Evolutionary conservation across 2,329 filamentous ascomycete species (phyloP), one percentile per base, ranked within the genome.

Genomic region (Pseudocercospora musae): DNA sequence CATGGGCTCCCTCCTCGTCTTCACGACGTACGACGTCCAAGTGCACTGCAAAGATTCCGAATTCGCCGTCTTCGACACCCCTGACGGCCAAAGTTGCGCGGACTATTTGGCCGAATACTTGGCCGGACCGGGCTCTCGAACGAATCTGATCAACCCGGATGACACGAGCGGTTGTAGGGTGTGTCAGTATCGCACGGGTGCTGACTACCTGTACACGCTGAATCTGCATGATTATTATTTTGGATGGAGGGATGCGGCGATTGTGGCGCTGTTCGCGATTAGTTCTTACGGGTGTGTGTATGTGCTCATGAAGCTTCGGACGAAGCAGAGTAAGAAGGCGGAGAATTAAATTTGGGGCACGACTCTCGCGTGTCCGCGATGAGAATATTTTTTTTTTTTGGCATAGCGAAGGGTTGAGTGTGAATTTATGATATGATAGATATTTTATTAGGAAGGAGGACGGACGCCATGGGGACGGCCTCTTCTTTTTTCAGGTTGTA

Each of bases 231-330:
- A 85, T 3, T 85, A 89, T 66, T 84, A 80, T 63, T 86, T 86
- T 67, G 87, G 86, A 0, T 91, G 88, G 88, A 80, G 88, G 54
- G 81, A 90, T 73, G 84, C 85, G 0, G 88, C 71, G 0, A 85
- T 89, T 53, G 80, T 83, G 2, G 82, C 82, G 1, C 75, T 85
- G 4, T 87, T 88, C 66, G 82, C 78, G 0, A 62, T 66, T 5
- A 58, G 37, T 20, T 61, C 56, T 1, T 89, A 88, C 63, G 76
- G 72, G 1, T 58, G 82, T 62, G 81, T 82, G 1, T 83, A 77
- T 66, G 54, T 69, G 87, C 66, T 78, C 33, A 79, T 78, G 77
- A 78, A 78, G 71, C 50, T 78, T 57, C 72, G 77, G 66, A 78
- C 76, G 8, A 78, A 78, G 72, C 68, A 71, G 11, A 73, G 68